phyloP scores from a whole-genome alignment of 805 yeast genomes.

The Yamadazyma kitorensis region DNA sequence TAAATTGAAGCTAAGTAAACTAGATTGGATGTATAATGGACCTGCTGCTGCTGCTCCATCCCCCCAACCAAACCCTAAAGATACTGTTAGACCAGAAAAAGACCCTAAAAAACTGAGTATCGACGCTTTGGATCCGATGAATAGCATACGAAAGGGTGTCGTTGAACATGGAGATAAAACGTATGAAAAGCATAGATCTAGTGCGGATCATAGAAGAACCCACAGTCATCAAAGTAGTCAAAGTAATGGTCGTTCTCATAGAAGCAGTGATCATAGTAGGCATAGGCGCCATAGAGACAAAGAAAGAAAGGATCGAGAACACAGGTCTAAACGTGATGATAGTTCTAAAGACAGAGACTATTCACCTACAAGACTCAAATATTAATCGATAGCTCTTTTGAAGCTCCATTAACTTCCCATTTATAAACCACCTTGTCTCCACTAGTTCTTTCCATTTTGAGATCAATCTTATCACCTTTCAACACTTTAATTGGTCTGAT shows the following conservation, averaged over 20 bases:
- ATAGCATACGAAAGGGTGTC: not conserved
- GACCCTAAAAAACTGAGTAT: too few species aligned
- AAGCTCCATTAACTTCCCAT: slow-evolving; percentile 21
- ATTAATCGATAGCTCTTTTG: too few species aligned
- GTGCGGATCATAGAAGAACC: not conserved
- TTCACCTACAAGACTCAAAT: not conserved
- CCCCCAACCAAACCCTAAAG: too few species aligned
- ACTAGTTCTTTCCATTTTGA: slow-evolving; percentile 9
- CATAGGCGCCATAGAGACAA: slow-evolving; percentile 2
- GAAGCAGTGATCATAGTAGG: slow-evolving; percentile 1
- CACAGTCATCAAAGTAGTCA: slow-evolving; percentile 1
- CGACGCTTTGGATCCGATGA: slow-evolving; percentile 4
- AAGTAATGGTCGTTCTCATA: slow-evolving; percentile 4
- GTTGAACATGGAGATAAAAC: too few species aligned
- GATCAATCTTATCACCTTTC: slow-evolving; percentile 6
- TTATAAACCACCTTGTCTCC: slow-evolving; percentile 22
- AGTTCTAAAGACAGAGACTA: not conserved
- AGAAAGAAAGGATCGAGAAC: slow-evolving; percentile 1
- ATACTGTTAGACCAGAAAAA: too few species aligned
- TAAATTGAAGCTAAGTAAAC: slow-evolving; percentile 42
- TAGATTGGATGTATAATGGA: slow-evolving; percentile 87
- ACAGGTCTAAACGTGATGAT: slow-evolving; percentile 1
- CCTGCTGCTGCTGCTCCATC: slow-evolving; percentile 24
- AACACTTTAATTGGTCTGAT: slow-evolving; percentile 12
- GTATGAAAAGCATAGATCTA: too few species aligned